Evolutionary conservation across 2,329 filamentous ascomycete species (phyloP), one percentile per base, ranked within the genome.

Genomic region (Fonsecaea multimorphosa): DNA sequence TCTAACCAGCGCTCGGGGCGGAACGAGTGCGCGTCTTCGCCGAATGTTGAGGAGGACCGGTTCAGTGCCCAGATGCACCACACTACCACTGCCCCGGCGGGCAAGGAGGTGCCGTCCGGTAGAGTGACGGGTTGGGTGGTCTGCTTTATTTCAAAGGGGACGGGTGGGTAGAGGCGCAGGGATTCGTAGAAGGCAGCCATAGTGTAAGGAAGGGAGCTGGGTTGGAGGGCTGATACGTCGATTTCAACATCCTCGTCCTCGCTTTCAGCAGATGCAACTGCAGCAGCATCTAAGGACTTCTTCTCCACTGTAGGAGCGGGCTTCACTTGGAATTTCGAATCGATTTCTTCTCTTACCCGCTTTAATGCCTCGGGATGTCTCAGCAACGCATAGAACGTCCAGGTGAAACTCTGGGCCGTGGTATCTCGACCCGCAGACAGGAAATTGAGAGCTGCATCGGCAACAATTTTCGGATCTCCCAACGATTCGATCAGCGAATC

Each of bases 31-130:
- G 85, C 83, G 68, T 88, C 84, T 3, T 51, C 73, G 4, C 86
- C 87, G 85, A 86, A 89, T 0, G 80, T 87, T 1, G 76, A 69
- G 9, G 64, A 68, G 0, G 87, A 88, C 11, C 87, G 80, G 68
- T 87, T 86, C 81, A 89, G 85, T 0, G 87, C 85, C 85, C 86
- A 89, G 2, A 85, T 79, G 67, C 85, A 88, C 87, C 87, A 90
- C 2, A 89, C 77, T 2, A 89, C 77, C 27, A 90, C 80, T 0
- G 86, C 80, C 12, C 78, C 74, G 31, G 76, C 73, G 0, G 86
- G 86, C 3, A 90, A 79, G 54, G 80, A 82, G 8, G 72, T 72
- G 5, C 76, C 76, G 51, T 73, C 74, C 0, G 73, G 68, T 1
- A 90, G 79, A 0, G 81, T 84, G 2, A 82, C 83, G 19, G 80